Evolutionary conservation across 2,329 filamentous ascomycete species (phyloP).

Genomic region (Apiospora sp.): DNA sequence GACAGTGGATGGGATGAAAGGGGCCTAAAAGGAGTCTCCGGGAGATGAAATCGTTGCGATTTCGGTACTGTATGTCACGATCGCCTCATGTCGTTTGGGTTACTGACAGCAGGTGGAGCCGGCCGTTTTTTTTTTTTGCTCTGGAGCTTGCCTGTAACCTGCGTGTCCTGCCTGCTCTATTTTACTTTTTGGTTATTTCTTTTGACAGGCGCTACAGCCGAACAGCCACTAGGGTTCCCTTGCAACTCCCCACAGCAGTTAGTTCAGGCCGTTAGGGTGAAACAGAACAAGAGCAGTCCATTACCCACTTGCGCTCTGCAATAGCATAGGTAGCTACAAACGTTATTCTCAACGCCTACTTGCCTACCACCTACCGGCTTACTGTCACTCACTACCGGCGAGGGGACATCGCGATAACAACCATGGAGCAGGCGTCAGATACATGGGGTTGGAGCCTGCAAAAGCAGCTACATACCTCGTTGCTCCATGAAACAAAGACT

Average conservation of each 20-base stretch:
- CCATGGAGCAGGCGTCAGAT: not conserved
- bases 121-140: not conserved
- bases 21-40: not conserved
- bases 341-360: not conserved
- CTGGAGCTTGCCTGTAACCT: not conserved
- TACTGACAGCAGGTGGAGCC: constrained; percentile 15
- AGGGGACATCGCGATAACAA: too few species aligned
- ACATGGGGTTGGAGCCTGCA: not conserved
- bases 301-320: not conserved
- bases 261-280: constrained; percentile 17
- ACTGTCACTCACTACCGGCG: too few species aligned
- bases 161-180: not conserved
- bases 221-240: not conserved
- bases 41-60: constrained; percentile 22
- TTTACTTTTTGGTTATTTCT: constrained; percentile 5
- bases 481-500: not conserved
- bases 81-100: constrained; percentile 21
- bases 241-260: constrained; percentile 6
- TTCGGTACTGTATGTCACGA: constrained; percentile 22
- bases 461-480: not conserved
- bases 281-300: not conserved
- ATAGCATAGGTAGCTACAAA: not conserved
- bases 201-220: constrained; percentile 1
- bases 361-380: too few species aligned
- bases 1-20: not conserved